These are phyloP conservation scores for Daldinia concentrica DNA, from an alignment of 495 filamentous ascomycete species.

Conservation along the genomic window DNA sequence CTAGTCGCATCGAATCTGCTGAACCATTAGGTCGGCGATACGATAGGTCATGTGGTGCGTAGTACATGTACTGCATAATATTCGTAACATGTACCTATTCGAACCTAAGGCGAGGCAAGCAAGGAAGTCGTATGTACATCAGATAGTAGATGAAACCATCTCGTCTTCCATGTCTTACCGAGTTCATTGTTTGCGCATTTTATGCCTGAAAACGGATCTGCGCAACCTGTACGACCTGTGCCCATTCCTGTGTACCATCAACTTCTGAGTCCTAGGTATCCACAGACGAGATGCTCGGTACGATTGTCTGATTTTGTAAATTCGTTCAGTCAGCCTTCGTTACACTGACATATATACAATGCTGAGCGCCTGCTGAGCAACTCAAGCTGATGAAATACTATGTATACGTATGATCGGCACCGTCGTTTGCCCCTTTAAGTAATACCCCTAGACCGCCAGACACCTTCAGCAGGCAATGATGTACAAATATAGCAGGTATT, in stretches of 20 bases:
- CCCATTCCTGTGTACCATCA: slow-evolving; percentile 12
- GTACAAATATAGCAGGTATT: slow-evolving; percentile 3
- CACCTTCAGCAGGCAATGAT: slow-evolving; percentile 28
- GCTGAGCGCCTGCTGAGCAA: slow-evolving; percentile 8
- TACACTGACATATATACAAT: slow-evolving; percentile 9
- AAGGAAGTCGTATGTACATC: not conserved
- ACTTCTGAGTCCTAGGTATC: slow-evolving; percentile 4
- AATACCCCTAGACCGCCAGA: slow-evolving; percentile 19
- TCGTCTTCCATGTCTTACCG: not conserved
- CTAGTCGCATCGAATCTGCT: slow-evolving; percentile 1
- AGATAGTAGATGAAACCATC: slow-evolving; percentile 6
- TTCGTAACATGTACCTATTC: slow-evolving; percentile 24
- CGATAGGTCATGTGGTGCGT: slow-evolving; percentile 31
- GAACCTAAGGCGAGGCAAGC: slow-evolving; percentile 9
- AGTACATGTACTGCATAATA: not conserved
- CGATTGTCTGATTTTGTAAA: slow-evolving; percentile 6
- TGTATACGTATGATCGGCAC: slow-evolving; percentile 24
- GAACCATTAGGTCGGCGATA: slow-evolving; percentile 26
- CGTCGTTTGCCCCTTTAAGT: slow-evolving; percentile 19
- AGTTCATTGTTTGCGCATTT: slow-evolving; percentile 1
- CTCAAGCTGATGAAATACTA: slow-evolving; percentile 3
- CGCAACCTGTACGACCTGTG: not conserved
- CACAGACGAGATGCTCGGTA: slow-evolving; percentile 3
- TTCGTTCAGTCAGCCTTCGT: slow-evolving; percentile 15
- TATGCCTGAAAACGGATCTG: slow-evolving; percentile 16